These are phyloP conservation scores for Saccharomycopsis hybrid DNA, from an alignment of 1,139 yeast species.

Conservation along the genomic window DNA sequence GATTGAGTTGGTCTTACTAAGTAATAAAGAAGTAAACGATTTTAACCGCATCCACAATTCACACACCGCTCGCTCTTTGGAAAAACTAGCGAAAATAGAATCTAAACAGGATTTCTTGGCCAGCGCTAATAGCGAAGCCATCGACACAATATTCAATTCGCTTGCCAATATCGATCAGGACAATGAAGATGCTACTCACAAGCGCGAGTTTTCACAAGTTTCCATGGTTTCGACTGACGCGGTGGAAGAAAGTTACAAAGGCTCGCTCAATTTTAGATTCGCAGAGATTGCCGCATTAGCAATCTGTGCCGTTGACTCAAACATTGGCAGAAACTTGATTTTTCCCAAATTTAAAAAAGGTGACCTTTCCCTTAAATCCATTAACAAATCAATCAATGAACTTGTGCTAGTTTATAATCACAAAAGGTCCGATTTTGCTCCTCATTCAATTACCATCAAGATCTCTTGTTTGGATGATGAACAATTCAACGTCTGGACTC, in stretches of 20 bases:
- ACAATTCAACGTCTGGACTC: conserved; percentile 19
- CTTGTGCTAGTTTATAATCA: conserved; percentile 7
- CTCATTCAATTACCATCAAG: conserved; percentile 6
- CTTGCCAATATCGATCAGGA: conserved; percentile 3
- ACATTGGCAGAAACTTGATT: conserved; percentile 30
- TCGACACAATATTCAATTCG: conserved; percentile 8
- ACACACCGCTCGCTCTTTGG: conserved; percentile 14
- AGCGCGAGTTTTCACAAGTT: conserved; percentile 9
- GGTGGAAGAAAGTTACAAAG: conserved; percentile 19
- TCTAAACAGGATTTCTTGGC: conserved; percentile 7
- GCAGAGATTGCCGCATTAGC: conserved; percentile 23
- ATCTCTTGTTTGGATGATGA: conserved; percentile 16
- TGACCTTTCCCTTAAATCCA: conserved; percentile 24
- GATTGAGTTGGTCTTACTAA: conserved; percentile 16
- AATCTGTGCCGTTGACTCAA: conserved; percentile 26
- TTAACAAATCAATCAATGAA: conserved; percentile 34
- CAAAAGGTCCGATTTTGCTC: not conserved
- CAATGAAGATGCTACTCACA: conserved; percentile 1
- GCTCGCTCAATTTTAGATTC: conserved; percentile 14
- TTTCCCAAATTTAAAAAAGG: conserved; percentile 31
- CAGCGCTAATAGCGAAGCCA: conserved; percentile 5
- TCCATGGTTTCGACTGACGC: conserved; percentile 15
- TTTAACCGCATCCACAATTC: conserved; percentile 3
- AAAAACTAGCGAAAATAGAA: conserved; percentile 9
- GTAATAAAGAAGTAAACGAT: conserved; percentile 10